phyloP scores from a whole-genome alignment of 768 basidiomycete species.

The Russula sp. region DNA sequence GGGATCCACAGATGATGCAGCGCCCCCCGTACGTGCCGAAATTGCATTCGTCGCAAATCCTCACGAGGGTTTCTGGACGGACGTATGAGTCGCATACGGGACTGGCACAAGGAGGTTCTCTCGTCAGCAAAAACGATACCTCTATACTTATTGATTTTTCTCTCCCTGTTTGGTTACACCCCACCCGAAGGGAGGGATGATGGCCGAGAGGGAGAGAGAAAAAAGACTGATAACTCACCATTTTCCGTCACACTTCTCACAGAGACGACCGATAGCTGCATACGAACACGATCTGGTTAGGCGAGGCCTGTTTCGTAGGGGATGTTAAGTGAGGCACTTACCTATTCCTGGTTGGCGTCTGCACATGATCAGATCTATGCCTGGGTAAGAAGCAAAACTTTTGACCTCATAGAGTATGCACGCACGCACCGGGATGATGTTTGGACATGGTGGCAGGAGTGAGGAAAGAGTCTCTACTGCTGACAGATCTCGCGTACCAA shows the following conservation, averaged over 20 bases:
- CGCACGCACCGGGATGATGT: slow-evolving; percentile 33
- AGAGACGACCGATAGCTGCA: slow-evolving; percentile 91
- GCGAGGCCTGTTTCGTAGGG: background rate
- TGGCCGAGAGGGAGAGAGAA: too few relatives aligned
- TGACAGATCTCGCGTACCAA: background rate
- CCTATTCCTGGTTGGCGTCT: slow-evolving; percentile 96
- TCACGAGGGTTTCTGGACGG: slow-evolving; percentile 93
- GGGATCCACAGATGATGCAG: slow-evolving; percentile 96
- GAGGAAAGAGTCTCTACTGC: background rate
- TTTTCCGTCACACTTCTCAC: slow-evolving; percentile 99
- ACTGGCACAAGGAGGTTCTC: slow-evolving; percentile 37
- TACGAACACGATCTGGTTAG: slow-evolving; percentile 2
- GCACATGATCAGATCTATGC: slow-evolving; percentile 93
- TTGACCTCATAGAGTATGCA: background rate
- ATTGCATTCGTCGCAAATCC: slow-evolving; percentile 99
- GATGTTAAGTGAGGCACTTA: slow-evolving; percentile 32
- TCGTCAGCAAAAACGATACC: background rate
- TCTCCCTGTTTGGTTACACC: background rate
- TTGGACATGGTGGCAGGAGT: slow-evolving; percentile 30
- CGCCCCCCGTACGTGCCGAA: slow-evolving; percentile 97
- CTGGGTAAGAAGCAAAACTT: background rate
- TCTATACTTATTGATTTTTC: background rate
- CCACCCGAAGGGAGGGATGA: background rate
- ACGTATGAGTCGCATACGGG: slow-evolving; percentile 99
- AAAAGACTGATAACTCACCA: slow-evolving; percentile 51